Conservation (phyloP, 805 yeast genomes). For the Myxozyma udenii region DNA sequence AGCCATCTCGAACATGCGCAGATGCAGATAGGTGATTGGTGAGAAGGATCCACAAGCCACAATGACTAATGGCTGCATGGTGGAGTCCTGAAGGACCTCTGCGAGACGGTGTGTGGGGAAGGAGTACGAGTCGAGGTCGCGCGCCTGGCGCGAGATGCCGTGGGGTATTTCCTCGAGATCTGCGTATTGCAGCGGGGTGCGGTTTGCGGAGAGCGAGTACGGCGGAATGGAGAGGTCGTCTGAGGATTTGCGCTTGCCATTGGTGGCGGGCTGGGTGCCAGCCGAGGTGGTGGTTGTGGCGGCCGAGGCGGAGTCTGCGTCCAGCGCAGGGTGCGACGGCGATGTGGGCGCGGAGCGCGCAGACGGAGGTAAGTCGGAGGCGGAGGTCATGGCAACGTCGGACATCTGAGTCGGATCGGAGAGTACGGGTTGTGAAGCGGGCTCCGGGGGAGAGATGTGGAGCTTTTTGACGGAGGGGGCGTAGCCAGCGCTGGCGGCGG, state of each 20-base stretch:
- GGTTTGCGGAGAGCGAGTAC: conserved; percentile 26
- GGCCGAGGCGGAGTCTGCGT: neutral
- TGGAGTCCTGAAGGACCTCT: conserved; percentile 31
- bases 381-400: too few species aligned
- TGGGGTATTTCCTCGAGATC: conserved; percentile 96
- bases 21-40: conserved; percentile 89
- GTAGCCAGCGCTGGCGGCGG: too few species aligned
- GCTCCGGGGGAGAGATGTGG: too few species aligned
- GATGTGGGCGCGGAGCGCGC: neutral
- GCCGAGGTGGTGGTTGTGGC: neutral
- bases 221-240: conserved; percentile 19
- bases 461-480: too few species aligned
- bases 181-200: conserved; percentile 59
- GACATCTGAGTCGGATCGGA: too few species aligned
- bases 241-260: conserved; percentile 18
- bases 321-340: neutral
- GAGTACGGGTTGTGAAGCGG: too few species aligned
- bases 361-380: too few species aligned
- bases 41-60: conserved; percentile 98
- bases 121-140: conserved; percentile 58
- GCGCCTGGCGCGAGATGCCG: conserved; percentile 87
- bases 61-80: conserved; percentile 83
- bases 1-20: conserved; percentile 97
- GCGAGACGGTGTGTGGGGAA: conserved; percentile 71
- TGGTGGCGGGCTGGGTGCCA: neutral